Evolutionary conservation across 768 basidiomycete genomes (phyloP).

Genomic region (Hericium rajendrae): DNA sequence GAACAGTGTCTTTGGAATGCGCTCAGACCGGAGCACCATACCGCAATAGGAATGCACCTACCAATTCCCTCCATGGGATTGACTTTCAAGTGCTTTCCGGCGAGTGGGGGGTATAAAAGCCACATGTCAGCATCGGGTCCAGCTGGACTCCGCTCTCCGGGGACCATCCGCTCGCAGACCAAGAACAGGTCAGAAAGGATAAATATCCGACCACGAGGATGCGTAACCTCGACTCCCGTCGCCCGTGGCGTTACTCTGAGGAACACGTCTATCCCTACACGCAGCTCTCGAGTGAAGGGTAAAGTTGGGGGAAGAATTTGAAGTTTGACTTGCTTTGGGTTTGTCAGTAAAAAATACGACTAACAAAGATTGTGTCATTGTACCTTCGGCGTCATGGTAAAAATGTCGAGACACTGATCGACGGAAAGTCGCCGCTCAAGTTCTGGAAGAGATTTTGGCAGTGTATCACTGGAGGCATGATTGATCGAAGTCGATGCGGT

Average conservation of each 20-base stretch:
- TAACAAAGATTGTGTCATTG: slow-evolving; percentile 3
- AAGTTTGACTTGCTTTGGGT: slow-evolving; percentile 69
- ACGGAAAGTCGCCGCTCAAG: slow-evolving; percentile 76
- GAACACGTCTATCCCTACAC: slow-evolving; percentile 59
- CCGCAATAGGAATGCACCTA: slow-evolving; percentile 20
- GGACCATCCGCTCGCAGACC: slow-evolving; percentile 76
- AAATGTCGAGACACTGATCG: slow-evolving; percentile 79
- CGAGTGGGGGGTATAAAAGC: slow-evolving; percentile 89
- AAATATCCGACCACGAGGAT: slow-evolving; percentile 72
- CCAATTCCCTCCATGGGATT: slow-evolving; percentile 53
- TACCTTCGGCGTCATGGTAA: slow-evolving; percentile 92
- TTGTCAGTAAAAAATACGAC: slow-evolving; percentile 1
- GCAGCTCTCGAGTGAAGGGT: slow-evolving; percentile 68
- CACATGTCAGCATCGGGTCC: slow-evolving; percentile 69
- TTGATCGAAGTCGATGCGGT: slow-evolving; percentile 46
- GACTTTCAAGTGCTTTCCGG: slow-evolving; percentile 84
- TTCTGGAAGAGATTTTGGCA: slow-evolving; percentile 55
- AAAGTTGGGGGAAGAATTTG: slow-evolving; percentile 81
- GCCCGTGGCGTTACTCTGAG: slow-evolving; percentile 72
- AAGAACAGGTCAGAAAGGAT: slow-evolving; percentile 91
- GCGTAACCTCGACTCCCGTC: slow-evolving; percentile 66
- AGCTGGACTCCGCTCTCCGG: slow-evolving; percentile 41
- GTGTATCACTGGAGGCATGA: slow-evolving; percentile 39
- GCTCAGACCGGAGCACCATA: neutral
- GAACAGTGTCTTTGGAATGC: slow-evolving; percentile 44